Conservation (phyloP, 2,329 filamentous ascomycete species). For the Parastagonospora avenae region DNA sequence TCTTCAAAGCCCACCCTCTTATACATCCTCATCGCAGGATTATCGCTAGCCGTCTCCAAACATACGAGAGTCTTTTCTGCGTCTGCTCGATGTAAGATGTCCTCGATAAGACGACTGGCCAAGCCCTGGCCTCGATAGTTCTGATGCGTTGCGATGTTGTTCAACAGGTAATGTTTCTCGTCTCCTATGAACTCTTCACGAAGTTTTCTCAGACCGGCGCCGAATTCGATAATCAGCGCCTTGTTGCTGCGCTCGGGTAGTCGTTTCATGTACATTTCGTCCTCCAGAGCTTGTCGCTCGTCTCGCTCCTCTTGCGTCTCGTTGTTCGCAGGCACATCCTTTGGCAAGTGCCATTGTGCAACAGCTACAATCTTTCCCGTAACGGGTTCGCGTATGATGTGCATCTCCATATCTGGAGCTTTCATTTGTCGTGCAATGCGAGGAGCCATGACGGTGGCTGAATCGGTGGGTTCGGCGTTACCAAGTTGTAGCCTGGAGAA, state of each 20-base stretch:
- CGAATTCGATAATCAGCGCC: conserved; percentile 31
- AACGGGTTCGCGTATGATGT: conserved; percentile 17
- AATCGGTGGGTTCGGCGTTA: conserved; percentile 16
- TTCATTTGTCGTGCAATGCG: conserved; percentile 26
- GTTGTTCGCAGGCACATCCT: not conserved
- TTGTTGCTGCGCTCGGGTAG: conserved; percentile 33
- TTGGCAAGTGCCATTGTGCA: conserved; percentile 32
- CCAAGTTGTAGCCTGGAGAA: conserved; percentile 36
- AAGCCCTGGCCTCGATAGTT: conserved; percentile 28
- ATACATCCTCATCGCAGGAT: conserved; percentile 29
- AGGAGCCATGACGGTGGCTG: conserved; percentile 25
- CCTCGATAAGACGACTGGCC: conserved; percentile 24
- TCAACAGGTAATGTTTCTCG: conserved; percentile 23
- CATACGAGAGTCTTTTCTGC: conserved; percentile 23
- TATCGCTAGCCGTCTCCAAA: conserved; percentile 33
- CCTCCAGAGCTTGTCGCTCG: conserved; percentile 29
- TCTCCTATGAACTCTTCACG: conserved; percentile 15
- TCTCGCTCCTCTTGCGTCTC: conserved; percentile 22
- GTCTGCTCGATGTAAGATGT: conserved; percentile 22
- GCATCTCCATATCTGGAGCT: conserved; percentile 7
- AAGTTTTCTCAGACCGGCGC: conserved; percentile 15
- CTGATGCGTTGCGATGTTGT: conserved; percentile 37
- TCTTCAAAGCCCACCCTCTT: conserved; percentile 33
- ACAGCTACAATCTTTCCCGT: conserved; percentile 23
- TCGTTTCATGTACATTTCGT: conserved; percentile 23